phyloP scores from a whole-genome alignment of 805 yeast genomes.

The Pichia heedii region DNA sequence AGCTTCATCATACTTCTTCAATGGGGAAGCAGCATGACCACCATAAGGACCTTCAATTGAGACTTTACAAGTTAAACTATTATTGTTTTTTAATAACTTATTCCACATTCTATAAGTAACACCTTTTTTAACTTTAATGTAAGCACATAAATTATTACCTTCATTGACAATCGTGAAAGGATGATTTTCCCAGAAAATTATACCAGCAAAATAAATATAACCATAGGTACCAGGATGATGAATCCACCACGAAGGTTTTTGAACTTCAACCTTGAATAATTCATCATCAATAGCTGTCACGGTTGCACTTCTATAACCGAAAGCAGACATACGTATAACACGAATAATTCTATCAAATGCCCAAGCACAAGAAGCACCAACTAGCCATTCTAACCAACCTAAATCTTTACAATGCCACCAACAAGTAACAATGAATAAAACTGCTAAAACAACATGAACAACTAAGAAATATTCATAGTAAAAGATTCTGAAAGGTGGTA shows the following conservation, averaged over 20 bases:
- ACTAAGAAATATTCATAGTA: slow-evolving; percentile 53
- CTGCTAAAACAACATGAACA: slow-evolving; percentile 50
- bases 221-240: slow-evolving; percentile 48
- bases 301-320: slow-evolving; percentile 20
- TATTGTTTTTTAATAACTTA: slow-evolving; percentile 15
- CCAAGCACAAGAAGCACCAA: slow-evolving; percentile 39
- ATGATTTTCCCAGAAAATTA: slow-evolving; percentile 60
- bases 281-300: slow-evolving; percentile 19
- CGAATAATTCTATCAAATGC: slow-evolving; percentile 42
- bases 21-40: slow-evolving; percentile 39
- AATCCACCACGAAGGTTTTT: slow-evolving; percentile 42
- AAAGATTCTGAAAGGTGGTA: slow-evolving; percentile 40
- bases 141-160: slow-evolving; percentile 29
- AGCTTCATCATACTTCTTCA: slow-evolving; percentile 40
- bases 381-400: slow-evolving; percentile 29
- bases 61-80: slow-evolving; percentile 17
- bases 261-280: slow-evolving; percentile 36
- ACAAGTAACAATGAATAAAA: slow-evolving; percentile 41
- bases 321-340: slow-evolving; percentile 22
- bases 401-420: slow-evolving; percentile 46
- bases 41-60: slow-evolving; percentile 60
- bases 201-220: slow-evolving; percentile 45
- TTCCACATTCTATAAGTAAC: slow-evolving; percentile 35
- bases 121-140: slow-evolving; percentile 44
- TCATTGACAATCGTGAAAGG: slow-evolving; percentile 51